Evolutionary conservation across 495 filamentous ascomycete species (phyloP).

Genomic region (Neurospora terricola): DNA sequence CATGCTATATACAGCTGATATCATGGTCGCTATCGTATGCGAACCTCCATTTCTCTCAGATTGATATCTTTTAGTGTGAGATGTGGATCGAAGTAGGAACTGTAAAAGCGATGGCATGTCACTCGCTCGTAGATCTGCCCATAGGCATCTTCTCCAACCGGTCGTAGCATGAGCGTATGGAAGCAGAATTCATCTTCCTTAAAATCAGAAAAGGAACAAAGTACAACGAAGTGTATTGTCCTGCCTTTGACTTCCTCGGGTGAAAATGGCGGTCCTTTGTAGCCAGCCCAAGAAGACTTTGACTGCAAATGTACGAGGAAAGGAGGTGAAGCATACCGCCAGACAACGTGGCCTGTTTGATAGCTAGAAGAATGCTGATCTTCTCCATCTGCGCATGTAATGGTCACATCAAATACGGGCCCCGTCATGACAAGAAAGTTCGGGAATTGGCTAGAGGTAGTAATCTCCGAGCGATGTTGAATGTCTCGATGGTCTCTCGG

Average conservation of each 20-base stretch:
- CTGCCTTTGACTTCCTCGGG: background rate
- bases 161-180: too few relatives aligned
- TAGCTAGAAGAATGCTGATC: background rate
- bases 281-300: background rate
- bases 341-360: background rate
- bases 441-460: background rate
- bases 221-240: background rate
- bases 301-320: background rate
- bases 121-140: too few relatives aligned
- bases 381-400: background rate
- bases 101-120: too few relatives aligned
- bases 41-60: too few relatives aligned
- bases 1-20: too few relatives aligned
- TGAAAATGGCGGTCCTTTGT: background rate
- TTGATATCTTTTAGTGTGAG: too few relatives aligned
- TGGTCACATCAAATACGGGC: background rate
- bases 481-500: fast-evolving
- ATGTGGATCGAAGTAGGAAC: too few relatives aligned
- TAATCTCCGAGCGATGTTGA: fast-evolving
- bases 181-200: too few relatives aligned
- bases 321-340: background rate
- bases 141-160: too few relatives aligned
- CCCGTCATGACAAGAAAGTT: background rate
- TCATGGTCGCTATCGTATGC: too few relatives aligned
- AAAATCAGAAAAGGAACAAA: background rate